These are phyloP conservation scores for Chlamydomonas schloesseri DNA, from an alignment of 139 green algal species.

Conservation along the genomic window DNA sequence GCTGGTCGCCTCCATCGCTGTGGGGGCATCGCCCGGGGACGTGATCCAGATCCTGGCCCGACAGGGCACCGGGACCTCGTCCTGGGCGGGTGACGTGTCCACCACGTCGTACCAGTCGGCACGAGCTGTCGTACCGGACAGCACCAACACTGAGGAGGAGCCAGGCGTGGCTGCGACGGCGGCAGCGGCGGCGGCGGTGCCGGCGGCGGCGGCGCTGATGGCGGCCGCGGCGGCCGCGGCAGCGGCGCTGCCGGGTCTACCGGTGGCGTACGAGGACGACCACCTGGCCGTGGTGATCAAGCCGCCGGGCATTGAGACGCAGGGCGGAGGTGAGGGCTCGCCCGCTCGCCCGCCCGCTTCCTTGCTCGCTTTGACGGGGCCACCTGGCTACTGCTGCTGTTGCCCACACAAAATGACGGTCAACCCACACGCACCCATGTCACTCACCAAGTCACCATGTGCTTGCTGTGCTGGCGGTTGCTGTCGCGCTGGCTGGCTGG, in stretches of 20 bases:
- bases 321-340: conserved; percentile 7
- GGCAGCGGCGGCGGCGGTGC: background rate
- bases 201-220: background rate
- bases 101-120: too few relatives aligned
- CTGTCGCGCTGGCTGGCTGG: too few relatives aligned
- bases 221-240: background rate
- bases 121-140: too few relatives aligned
- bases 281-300: conserved; percentile 62
- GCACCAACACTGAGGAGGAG: background rate
- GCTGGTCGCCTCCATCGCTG: background rate
- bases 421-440: too few relatives aligned
- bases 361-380: background rate
- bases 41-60: conserved; percentile 15
- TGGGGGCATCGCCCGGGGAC: background rate
- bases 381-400: too few relatives aligned
- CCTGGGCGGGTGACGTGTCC: background rate
- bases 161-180: background rate
- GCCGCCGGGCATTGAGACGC: conserved; percentile 45
- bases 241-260: background rate
- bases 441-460: too few relatives aligned
- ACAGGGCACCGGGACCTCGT: background rate
- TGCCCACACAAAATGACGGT: too few relatives aligned
- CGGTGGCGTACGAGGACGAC: conserved; percentile 60
- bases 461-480: too few relatives aligned
- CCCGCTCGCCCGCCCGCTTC: background rate